Evolutionary conservation across 2,329 filamentous ascomycete genomes (phyloP).

Genomic region (Colletotrichum nymphaeae): DNA sequence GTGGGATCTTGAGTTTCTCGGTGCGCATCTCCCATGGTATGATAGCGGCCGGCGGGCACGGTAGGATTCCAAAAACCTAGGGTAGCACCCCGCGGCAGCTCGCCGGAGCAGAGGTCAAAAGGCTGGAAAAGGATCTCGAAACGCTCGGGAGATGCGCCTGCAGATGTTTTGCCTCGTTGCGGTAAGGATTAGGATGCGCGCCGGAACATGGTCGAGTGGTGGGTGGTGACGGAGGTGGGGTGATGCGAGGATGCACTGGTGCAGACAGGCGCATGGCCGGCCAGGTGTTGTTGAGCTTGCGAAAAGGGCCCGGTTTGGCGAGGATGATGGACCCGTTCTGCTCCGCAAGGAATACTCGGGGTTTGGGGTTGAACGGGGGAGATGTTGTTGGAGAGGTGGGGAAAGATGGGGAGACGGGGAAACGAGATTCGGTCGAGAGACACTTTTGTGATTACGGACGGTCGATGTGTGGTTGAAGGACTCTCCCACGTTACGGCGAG

Average conservation of each 20-base stretch:
- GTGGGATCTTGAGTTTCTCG: not conserved
- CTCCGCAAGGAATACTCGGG: constrained; percentile 30
- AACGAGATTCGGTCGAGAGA: not conserved
- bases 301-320: constrained; percentile 26
- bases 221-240: constrained; percentile 24
- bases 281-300: constrained; percentile 14
- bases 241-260: not conserved
- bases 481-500: not conserved
- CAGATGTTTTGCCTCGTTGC: constrained; percentile 19
- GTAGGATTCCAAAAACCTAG: not conserved
- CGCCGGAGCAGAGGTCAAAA: constrained; percentile 2
- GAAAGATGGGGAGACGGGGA: not conserved
- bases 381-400: constrained; percentile 19
- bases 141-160: constrained; percentile 22
- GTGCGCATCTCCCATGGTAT: not conserved
- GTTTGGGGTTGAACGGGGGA: constrained; percentile 25
- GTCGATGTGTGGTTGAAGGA: not conserved
- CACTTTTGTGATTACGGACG: not conserved
- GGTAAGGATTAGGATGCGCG: constrained; percentile 3
- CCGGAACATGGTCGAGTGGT: constrained; percentile 6
- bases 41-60: not conserved
- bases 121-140: constrained; percentile 19
- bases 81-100: constrained; percentile 6
- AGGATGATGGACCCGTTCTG: constrained; percentile 19
- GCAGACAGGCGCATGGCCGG: not conserved